Conservation (phyloP, 192 early-diverging fungal species). For the Neocallimastix lanati region DNA sequence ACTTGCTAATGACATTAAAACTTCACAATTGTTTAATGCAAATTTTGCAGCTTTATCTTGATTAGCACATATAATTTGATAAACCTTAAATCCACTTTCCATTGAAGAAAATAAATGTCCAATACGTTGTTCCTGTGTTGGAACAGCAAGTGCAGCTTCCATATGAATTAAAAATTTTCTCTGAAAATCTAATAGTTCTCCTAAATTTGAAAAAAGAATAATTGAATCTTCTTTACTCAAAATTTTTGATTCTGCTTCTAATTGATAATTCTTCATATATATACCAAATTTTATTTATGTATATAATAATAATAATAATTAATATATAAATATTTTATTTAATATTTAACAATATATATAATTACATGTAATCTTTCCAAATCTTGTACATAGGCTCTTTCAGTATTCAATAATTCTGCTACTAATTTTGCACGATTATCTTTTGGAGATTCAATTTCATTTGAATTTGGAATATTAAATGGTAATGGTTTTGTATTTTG, state of each 20-base stretch:
- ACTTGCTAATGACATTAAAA: slow-evolving; percentile 20
- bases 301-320: too few species aligned
- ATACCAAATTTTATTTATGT: too few species aligned
- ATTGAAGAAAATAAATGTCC: slow-evolving; percentile 24
- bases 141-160: slow-evolving; percentile 44
- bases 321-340: too few species aligned
- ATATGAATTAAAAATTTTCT: slow-evolving; percentile 78
- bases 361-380: slow-evolving; percentile 61
- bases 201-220: slow-evolving; percentile 81
- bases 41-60: slow-evolving; percentile 58
- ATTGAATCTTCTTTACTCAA: slow-evolving; percentile 62
- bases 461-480: not conserved
- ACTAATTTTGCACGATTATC: slow-evolving; percentile 80
- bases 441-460: slow-evolving; percentile 20
- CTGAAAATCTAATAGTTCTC: slow-evolving; percentile 88
- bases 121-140: slow-evolving; percentile 67
- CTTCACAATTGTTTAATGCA: slow-evolving; percentile 31
- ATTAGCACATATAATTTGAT: slow-evolving; percentile 91
- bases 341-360: not conserved
- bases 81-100: slow-evolving; percentile 36
- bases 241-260: slow-evolving; percentile 31
- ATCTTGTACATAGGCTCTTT: slow-evolving; percentile 77
- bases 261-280: not conserved
- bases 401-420: slow-evolving; percentile 78
- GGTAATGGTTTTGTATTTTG: not conserved